Conservation (phyloP, 1,284 basidiomycete species). For the Phellinidium pouzarii region DNA sequence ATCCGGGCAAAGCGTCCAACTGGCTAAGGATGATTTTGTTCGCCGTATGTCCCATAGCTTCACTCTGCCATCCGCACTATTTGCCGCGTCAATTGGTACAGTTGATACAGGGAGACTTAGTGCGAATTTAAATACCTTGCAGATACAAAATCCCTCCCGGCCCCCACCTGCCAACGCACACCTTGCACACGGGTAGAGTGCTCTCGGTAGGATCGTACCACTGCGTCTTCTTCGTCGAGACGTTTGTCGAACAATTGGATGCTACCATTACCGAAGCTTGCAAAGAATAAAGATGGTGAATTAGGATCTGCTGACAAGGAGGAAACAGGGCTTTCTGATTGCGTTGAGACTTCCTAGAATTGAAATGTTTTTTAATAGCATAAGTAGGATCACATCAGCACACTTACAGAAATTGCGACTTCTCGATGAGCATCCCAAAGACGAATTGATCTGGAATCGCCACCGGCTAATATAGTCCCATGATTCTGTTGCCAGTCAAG, state of each 20-base stretch:
- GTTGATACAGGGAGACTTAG: constrained; percentile 1
- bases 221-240: constrained; percentile 76
- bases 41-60: constrained; percentile 89
- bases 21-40: constrained; percentile 52
- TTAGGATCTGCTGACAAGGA: constrained; percentile 77
- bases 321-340: constrained; percentile 87
- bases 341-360: constrained; percentile 41
- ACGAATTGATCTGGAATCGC: constrained; percentile 85
- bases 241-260: constrained; percentile 92
- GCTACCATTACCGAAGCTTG: constrained; percentile 90
- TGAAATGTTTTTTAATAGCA: background rate
- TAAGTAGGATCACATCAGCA: background rate
- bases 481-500: constrained; percentile 92
- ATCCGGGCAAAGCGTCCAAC: constrained; percentile 62
- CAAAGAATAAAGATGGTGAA: constrained; percentile 76
- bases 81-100: constrained; percentile 2
- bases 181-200: constrained; percentile 92
- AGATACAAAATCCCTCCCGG: constrained; percentile 76
- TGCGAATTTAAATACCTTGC: constrained; percentile 55
- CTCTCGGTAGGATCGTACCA: constrained; percentile 76
- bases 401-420: constrained; percentile 67
- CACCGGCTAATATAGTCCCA: constrained; percentile 83
- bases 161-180: constrained; percentile 78
- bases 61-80: constrained; percentile 84
- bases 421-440: constrained; percentile 97